Evolutionary conservation across 2,329 filamentous ascomycete genomes (phyloP), one percentile per base, ranked within the genome.

Genomic region (Fusarium circinatum): DNA sequence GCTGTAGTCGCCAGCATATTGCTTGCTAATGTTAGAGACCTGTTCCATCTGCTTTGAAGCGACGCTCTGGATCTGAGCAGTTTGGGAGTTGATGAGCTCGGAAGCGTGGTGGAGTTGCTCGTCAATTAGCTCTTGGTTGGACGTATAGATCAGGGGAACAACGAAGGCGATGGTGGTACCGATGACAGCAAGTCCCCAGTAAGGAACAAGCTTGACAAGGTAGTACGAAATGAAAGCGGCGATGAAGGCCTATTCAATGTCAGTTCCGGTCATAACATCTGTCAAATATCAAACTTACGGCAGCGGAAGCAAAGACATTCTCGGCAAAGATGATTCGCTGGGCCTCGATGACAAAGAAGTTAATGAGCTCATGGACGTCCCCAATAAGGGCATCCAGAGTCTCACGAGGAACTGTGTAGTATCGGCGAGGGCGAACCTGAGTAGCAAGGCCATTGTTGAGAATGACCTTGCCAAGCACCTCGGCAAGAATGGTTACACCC

Each of bases 51-150:
- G 90, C 84, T 92, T 89, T 81, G 86, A 87, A 45, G 90, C 90
- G 65, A 91, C 85, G 64, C 84, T 83, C 78, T 89, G 88, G 58
- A 92, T 85, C 84, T 92, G 90, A 71, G 86, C 83, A 57, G 91
- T 90, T 84, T 93, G 91, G 71, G 87, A 85, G 80, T 87, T 88
- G 79, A 92, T 84, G 44, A 91, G 79, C 38, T 90, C 85, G 47
- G 87, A 86, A 61, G 86, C 88, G 71, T 89, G 85, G 81, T 88
- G 83, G 75, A 93, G 80, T 76, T 92, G 88, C 73, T 86, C 81
- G 78, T 93, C 91, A 76, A 93, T 93, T 65, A 92, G 82, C 83
- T 93, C 91, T 84, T 92, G 86, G 87, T 93, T 93, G 77, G 86
- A 86, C 76, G 86, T 87, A 83, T 93, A 93, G 79, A 92, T 78